Evolutionary conservation across 73 alveolate species (phyloP).

Genomic region (Tetrahymena borealis): DNA sequence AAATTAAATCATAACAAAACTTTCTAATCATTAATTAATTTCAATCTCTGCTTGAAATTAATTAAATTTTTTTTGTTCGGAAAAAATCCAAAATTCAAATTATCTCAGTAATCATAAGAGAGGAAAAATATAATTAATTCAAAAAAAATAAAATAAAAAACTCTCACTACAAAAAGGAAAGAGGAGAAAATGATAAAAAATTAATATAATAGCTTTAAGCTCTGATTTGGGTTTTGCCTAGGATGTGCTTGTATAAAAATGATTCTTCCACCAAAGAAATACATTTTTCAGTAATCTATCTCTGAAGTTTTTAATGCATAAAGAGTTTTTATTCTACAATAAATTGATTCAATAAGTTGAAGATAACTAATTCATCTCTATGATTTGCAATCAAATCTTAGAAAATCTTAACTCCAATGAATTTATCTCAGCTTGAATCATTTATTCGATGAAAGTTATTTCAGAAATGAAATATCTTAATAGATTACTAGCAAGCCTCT

Average conservation of each 20-base stretch:
- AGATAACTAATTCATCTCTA: not conserved
- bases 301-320: not conserved
- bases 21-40: too few species aligned
- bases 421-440: not conserved
- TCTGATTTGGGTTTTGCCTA: not conserved
- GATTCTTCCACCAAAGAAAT: not conserved
- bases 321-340: not conserved
- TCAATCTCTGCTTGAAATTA: too few species aligned
- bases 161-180: not conserved
- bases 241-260: not conserved
- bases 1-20: too few species aligned
- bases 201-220: not conserved
- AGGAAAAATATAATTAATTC: not conserved
- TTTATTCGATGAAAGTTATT: not conserved
- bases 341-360: not conserved
- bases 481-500: not conserved
- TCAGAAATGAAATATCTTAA: not conserved
- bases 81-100: not conserved
- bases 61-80: too few species aligned
- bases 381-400: not conserved
- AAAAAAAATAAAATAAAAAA: not conserved
- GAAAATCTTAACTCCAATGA: not conserved
- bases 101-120: not conserved
- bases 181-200: not conserved
- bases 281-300: not conserved